Base-by-base conservation (phyloP, 768 basidiomycete species). In the Hebeloma cylindrosporum region DNA sequence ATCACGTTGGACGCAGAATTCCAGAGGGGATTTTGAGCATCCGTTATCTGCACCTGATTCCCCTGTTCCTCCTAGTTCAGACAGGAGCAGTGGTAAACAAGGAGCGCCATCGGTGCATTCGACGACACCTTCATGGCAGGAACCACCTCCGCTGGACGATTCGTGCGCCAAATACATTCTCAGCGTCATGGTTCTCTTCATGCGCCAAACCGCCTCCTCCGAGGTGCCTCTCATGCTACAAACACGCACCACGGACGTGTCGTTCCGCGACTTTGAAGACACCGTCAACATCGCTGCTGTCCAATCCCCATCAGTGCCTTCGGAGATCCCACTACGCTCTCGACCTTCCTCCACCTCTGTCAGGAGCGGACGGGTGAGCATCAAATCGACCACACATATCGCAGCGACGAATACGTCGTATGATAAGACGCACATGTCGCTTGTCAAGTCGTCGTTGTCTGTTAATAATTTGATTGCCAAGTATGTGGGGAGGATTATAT, bases 121-220 rank as follows among this genome's bases (percentile, higher is more conserved):
- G 11, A 58, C 70, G 9, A 57, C 66, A 0, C 65, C 71, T 18
- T 58, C 66, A n/a, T 79, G 74, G 69, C 66, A 76, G 17, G 90
- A 91, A 53, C 79, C 83, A 13, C 71, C 80, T 3, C 79, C 88
- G 1, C 71, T 95, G 28, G 88, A 94, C 48, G 93, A 94, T 49
- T 73, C 75, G 26, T 85, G 88, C 53, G 90, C 88, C 18, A 80
- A 77, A 60, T 91, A 92, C 61, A 75, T 92, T 33, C 69, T 93
- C 41, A 83, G 82, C 60, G 83, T 93, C 32, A 83, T 93, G 79
- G 77, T 89, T 13, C 66, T 85, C n/a, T 89, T 88, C 61, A 75
- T 92, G 26, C 79, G 88, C 13, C 83, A 89, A 60, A 84, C 85
- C 0, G 71, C 80, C 0, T 68, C 76, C 25, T 64, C 73, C 16